Base-by-base conservation (phyloP, 2,329 filamentous ascomycete genomes). In the Aspergillus novoparasiticus region DNA sequence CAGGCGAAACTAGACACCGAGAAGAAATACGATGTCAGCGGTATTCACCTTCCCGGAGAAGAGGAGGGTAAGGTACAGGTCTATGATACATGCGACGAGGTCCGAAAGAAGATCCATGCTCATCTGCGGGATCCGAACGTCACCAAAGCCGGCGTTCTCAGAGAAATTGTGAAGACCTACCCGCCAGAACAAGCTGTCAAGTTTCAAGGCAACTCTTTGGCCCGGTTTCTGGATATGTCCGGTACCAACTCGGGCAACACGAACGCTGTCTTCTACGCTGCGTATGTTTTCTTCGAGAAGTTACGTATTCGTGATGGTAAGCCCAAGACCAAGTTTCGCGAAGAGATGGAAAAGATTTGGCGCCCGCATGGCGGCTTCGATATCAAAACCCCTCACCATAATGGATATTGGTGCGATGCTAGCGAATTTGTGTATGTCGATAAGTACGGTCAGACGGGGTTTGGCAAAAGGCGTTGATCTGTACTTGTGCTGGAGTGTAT, bases 241-340 rank as follows among this genome's bases (percentile, higher is more conserved):
- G 85, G 85, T 0, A 62, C 79, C 0, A 76, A 74, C 11, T 76
- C 78, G 2, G 86, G 86, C 5, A 84, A 84, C 59, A 83, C 80
- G 3, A 83, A 76, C 58, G 66, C 68, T 10, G 76, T 83, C 1
- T 88, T 82, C 69, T 87, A 88, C 66, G 81, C 80, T 3, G 79
- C 78, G 0, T 88, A 88, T 69, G 80, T 86, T 23, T 87, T 83
- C 71, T 88, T 88, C 68, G 85, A 89, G 76, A 88, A 88, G 77
- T 65, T 84, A 67, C 75, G 85, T 19, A 73, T 88, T 59, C 79
- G 79, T 68, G 77, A 85, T 58, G 75, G 77, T 0, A 86, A 84
- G 72, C 76, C 81, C 51, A 87, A 87, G 77, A 79, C 73, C 21
- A 80, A 83, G 69, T 80, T 82, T 68, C 75, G 85, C 14, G 57